phyloP scores from a whole-genome alignment of 768 basidiomycete genomes.

The Kwoniella dendrophila region DNA sequence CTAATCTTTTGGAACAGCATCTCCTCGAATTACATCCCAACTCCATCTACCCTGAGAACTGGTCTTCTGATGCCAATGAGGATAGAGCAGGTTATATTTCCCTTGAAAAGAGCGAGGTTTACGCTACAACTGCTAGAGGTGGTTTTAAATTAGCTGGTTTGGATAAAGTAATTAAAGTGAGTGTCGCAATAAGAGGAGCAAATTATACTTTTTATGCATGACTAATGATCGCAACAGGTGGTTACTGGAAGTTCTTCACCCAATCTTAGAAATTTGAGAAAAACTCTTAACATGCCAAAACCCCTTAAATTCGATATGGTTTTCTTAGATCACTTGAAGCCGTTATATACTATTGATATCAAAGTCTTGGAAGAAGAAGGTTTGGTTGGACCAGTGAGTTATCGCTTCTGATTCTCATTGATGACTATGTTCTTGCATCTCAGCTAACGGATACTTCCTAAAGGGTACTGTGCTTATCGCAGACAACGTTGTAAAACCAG shows the following conservation, averaged over 20 bases:
- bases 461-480: constrained; percentile 53
- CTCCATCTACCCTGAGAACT: constrained; percentile 41
- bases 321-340: constrained; percentile 54
- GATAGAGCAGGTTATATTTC: constrained; percentile 52
- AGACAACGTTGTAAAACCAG: constrained; percentile 55
- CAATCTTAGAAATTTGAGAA: constrained; percentile 35
- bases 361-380: constrained; percentile 54
- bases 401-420: background rate
- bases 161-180: constrained; percentile 47
- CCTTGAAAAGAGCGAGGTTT: constrained; percentile 49
- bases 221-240: constrained; percentile 26
- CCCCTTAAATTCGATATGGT: constrained; percentile 51
- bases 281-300: constrained; percentile 47
- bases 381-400: constrained; percentile 48
- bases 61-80: constrained; percentile 31
- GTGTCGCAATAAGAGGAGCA: constrained; percentile 8
- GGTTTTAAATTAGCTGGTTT: constrained; percentile 49
- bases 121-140: constrained; percentile 45
- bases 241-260: constrained; percentile 46
- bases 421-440: background rate
- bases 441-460: background rate
- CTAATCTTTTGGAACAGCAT: constrained; percentile 27
- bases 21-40: constrained; percentile 38
- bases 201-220: background rate
- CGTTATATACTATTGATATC: constrained; percentile 52